Percentiles rank a stretch among this genome's conserved stretches.
phyloP scores from a whole-genome alignment of 2,329 filamentous ascomycete species.

The Aspergillus uvarum region DNA sequence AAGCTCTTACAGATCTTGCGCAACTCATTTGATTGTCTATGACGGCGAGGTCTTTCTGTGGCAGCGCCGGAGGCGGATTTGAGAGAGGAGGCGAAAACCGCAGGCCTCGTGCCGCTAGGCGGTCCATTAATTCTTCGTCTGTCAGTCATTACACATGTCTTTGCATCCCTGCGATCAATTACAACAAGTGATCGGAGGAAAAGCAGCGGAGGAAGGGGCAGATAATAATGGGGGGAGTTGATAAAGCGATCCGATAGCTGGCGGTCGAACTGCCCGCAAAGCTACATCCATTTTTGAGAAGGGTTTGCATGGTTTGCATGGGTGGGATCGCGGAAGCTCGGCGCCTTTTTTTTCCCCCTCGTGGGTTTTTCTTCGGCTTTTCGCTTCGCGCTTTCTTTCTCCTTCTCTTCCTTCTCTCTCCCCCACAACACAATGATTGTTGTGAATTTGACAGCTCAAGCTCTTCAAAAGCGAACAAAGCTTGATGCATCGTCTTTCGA shows the following conservation, averaged over 20 bases:
- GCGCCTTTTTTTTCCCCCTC: conserved; percentile 15
- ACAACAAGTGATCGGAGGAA: conserved; percentile 7
- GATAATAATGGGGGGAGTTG: conserved; percentile 9
- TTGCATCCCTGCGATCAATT: conserved; percentile 10
- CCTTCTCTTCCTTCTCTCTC: conserved; percentile 24
- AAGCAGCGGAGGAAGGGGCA: conserved; percentile 10
- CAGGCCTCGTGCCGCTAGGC: conserved; percentile 70
- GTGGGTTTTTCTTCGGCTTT: conserved; percentile 20
- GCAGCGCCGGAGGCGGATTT: conserved; percentile 50
- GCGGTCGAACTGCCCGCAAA: conserved; percentile 19
- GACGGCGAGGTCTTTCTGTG: conserved; percentile 53
- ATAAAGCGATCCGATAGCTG: conserved; percentile 29
- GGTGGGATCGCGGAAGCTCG: conserved; percentile 11
- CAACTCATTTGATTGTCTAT: conserved; percentile 67
- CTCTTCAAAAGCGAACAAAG: conserved; percentile 24
- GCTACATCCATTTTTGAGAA: conserved; percentile 27
- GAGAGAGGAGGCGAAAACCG: conserved; percentile 59
- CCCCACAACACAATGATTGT: conserved; percentile 9
- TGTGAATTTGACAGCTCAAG: conserved; percentile 5
- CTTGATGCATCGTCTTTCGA: neutral
- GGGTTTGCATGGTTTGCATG: conserved; percentile 43
- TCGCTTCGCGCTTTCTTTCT: conserved; percentile 21
- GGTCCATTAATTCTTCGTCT: conserved; percentile 89
- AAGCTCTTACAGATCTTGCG: conserved; percentile 76
- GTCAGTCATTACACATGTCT: conserved; percentile 64